Conservation (phyloP, 2,329 filamentous ascomycete genomes). For the Fusarium succisae region DNA sequence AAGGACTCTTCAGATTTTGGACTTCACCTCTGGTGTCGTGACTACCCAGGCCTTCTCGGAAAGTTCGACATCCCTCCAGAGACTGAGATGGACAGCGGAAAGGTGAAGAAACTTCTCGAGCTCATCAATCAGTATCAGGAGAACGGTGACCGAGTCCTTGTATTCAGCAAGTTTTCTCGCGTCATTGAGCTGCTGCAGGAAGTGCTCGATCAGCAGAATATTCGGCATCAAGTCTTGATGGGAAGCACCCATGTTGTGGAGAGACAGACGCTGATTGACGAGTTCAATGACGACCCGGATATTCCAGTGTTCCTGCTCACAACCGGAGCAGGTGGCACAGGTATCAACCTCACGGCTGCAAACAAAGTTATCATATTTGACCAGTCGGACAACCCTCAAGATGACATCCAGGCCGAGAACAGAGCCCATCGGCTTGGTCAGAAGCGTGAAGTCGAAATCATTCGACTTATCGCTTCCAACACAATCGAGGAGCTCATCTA, state of each 20-base stretch:
- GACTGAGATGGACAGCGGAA: constrained; percentile 75
- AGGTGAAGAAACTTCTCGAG: constrained; percentile 82
- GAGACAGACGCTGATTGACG: constrained; percentile 87
- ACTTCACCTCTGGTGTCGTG: constrained; percentile 71
- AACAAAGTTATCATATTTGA: constrained; percentile 99
- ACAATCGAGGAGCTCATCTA: constrained; percentile 96
- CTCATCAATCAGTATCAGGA: constrained; percentile 77
- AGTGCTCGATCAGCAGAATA: constrained; percentile 76
- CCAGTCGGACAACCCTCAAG: constrained; percentile 95
- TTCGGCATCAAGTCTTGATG: constrained; percentile 86
- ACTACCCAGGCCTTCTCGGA: constrained; percentile 62
- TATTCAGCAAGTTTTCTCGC: constrained; percentile 94
- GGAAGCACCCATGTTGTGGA: constrained; percentile 83
- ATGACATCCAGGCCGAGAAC: constrained; percentile 98
- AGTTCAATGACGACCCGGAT: constrained; percentile 77
- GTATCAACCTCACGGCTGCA: constrained; percentile 93
- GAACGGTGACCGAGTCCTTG: constrained; percentile 85
- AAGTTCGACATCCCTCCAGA: constrained; percentile 63
- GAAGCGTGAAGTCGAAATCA: constrained; percentile 87
- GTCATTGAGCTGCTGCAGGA: constrained; percentile 90
- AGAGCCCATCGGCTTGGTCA: constrained; percentile 95
- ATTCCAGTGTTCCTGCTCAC: constrained; percentile 94
- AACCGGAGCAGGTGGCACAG: constrained; percentile 94
- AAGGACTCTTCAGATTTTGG: constrained; percentile 70
- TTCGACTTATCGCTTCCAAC: constrained; percentile 79